Conservation (phyloP, 441 rosid species). For the Euphorbia neoarborescens region DNA sequence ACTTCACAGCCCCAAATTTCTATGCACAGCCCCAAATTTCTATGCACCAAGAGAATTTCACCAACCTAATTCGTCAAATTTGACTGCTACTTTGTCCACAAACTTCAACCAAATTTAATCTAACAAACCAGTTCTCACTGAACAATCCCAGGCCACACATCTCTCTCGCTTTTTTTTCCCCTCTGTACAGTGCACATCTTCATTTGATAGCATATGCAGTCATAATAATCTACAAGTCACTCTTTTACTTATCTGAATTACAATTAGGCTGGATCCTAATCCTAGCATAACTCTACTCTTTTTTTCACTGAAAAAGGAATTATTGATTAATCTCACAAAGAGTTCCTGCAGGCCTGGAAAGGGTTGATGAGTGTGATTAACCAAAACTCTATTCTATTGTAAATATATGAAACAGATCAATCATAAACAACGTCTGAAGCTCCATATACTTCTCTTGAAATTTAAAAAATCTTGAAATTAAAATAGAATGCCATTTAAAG, state of each 20-base stretch:
- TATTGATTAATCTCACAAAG: not conserved
- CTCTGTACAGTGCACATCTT: not conserved
- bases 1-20: not conserved
- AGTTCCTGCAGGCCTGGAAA: not conserved
- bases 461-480: not conserved
- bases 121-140: not conserved
- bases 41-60: not conserved
- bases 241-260: not conserved
- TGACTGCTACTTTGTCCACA: not conserved
- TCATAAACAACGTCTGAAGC: not conserved
- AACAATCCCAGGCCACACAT: not conserved
- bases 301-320: not conserved
- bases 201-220: not conserved
- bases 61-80: not conserved
- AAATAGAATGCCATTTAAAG: not conserved
- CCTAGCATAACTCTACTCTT: not conserved
- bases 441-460: not conserved
- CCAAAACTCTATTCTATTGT: not conserved
- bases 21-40: not conserved
- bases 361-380: not conserved
- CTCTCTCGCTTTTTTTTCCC: not conserved
- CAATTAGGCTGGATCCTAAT: not conserved
- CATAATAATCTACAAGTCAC: not conserved
- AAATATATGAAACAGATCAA: too few species aligned
- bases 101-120: not conserved